phyloP scores from a whole-genome alignment of 2,329 filamentous ascomycete genomes.

The Penicillium carneum region DNA sequence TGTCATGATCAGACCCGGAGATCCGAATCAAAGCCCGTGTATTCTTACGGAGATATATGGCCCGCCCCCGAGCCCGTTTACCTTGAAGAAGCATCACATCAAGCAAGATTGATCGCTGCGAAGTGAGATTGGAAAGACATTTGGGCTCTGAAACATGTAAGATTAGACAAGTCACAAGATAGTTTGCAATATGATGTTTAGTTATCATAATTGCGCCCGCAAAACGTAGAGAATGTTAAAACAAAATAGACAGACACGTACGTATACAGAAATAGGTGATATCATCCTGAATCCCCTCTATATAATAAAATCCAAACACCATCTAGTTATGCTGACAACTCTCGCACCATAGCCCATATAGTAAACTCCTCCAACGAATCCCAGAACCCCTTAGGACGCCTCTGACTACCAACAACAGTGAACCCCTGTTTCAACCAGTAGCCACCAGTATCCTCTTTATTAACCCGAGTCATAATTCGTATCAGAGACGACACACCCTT shows the following conservation, averaged over 20 bases:
- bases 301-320: not conserved
- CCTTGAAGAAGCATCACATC: not conserved
- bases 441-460: not conserved
- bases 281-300: no score
- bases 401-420: not conserved
- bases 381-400: not conserved
- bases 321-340: not conserved
- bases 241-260: not conserved
- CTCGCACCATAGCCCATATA: slow-evolving; percentile 1
- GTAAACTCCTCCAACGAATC: not conserved
- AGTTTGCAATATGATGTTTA: not conserved
- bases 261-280: not conserved
- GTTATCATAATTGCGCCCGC: not conserved
- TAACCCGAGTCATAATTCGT: not conserved
- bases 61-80: not conserved
- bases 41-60: not conserved
- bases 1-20: not conserved
- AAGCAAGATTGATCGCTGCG: not conserved
- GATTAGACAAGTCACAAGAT: not conserved
- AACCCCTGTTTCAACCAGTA: slow-evolving; percentile 1
- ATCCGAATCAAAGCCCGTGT: not conserved
- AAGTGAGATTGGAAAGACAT: not conserved
- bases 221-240: not conserved
- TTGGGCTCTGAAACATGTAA: not conserved
- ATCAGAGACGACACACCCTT: not conserved